Evolutionary conservation across 768 basidiomycete species (phyloP), one percentile per base, ranked within the genome.

Genomic region (Xerocomellus dryophilus): DNA sequence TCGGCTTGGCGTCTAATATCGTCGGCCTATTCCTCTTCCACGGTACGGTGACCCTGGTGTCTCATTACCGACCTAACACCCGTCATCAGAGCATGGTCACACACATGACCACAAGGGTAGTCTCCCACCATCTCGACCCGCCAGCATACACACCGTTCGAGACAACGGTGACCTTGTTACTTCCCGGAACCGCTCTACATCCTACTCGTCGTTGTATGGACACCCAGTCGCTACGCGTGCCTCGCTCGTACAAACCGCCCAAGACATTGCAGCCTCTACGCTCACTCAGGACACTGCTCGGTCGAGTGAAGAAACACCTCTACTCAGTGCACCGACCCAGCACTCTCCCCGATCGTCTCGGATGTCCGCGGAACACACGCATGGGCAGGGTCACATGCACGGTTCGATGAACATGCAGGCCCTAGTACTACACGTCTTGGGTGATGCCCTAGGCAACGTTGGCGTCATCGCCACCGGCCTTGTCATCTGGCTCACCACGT

Each of bases 381-480:
- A 55, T 20, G 62, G 58, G 9, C 70, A 72, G 41, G 51, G 74
- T 67, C 74, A 80, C 66, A 59, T 73, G 20, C 83, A 85, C 62
- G 86, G 65, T 23, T 91, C 87, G 1, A 98, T 99, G 97, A 99
- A 98, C 72, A 98, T 98, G 95, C 88, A 78, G n/a, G 97, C 94
- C 29, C 78, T 99, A 2, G 77, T 98, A 31, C 73, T 99, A 27
- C 97, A 99, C 70, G 97, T 98, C 36, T 71, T 99, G 42, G 96
- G 96, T 32, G 96, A 99, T 74, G 96, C 96, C 51, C 81, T 99
- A 23, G 97, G 97, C 46, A 98, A 99, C 70, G 90, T 98, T 57
- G 97, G 97, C 48, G 97, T 99, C 57, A 97, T 99, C 55, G 85
- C 88, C 34, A 92, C 95, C 5, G 97, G 97, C 52, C 81, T 98